These are phyloP conservation scores for Aotearoamyces nothofagi DNA, from an alignment of 2,329 filamentous ascomycete genomes.

Conservation along the genomic window DNA sequence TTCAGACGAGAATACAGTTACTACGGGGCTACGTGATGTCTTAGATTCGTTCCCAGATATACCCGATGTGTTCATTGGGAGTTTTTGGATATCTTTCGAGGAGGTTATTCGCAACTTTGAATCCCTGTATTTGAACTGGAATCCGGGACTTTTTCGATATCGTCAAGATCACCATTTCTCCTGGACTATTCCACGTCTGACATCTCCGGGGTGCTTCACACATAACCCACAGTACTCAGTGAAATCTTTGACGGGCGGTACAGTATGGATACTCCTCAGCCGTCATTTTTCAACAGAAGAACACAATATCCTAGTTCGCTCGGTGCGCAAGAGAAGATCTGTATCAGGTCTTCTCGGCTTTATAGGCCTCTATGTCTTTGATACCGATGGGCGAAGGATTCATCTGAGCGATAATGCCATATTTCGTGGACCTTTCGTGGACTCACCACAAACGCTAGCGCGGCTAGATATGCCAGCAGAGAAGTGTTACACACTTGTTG, in stretches of 20 bases:
- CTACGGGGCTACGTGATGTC: slow-evolving; percentile 4
- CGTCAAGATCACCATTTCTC: slow-evolving; percentile 83
- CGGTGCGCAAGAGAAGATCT: slow-evolving; percentile 18
- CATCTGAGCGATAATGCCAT: slow-evolving; percentile 58
- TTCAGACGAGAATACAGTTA: slow-evolving; percentile 1
- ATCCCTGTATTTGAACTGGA: slow-evolving; percentile 96
- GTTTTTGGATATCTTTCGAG: slow-evolving; percentile 86
- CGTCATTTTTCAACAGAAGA: slow-evolving; percentile 69
- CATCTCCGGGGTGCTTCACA: slow-evolving; percentile 37
- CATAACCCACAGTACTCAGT: slow-evolving; percentile 62
- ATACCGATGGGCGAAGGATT: slow-evolving; percentile 53
- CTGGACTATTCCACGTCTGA: slow-evolving; percentile 47
- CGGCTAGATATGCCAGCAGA: slow-evolving; percentile 43
- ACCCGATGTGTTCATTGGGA: slow-evolving; percentile 39
- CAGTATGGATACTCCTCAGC: slow-evolving; percentile 72
- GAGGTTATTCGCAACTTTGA: slow-evolving; percentile 86
- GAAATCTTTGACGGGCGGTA: slow-evolving; percentile 38
- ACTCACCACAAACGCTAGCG: slow-evolving; percentile 82
- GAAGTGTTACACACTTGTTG: slow-evolving; percentile 42
- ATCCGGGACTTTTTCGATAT: slow-evolving; percentile 64
- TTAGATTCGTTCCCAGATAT: slow-evolving; percentile 13
- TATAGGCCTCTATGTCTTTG: slow-evolving; percentile 76
- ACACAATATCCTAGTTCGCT: slow-evolving; percentile 35
- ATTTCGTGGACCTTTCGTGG: slow-evolving; percentile 73
- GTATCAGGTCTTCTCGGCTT: slow-evolving; percentile 47